A percentile compares a stretch with the other conserved stretches of the same genome.
Evolutionary conservation across 2,329 filamentous ascomycete genomes (phyloP).

Genomic region (Penicillium corylophilum): DNA sequence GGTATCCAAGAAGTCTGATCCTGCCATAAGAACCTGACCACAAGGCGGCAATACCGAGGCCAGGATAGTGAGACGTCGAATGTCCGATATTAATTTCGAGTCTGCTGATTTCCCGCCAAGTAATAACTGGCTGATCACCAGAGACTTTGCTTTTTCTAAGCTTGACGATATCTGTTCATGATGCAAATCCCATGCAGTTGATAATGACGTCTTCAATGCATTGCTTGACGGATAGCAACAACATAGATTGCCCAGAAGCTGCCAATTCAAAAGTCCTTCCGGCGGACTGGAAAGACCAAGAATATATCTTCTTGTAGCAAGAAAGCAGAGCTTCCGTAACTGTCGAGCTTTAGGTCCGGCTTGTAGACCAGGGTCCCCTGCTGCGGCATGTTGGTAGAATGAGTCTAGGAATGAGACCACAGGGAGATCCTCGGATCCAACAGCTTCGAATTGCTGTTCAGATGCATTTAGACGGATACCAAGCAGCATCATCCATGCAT

Average conservation of each 20-base stretch:
- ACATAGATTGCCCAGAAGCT: slow-evolving; percentile 67
- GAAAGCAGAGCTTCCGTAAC: slow-evolving; percentile 65
- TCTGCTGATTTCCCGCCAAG: slow-evolving; percentile 9
- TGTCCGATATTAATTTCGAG: slow-evolving; percentile 22
- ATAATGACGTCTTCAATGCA: slow-evolving; percentile 53
- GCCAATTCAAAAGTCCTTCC: slow-evolving; percentile 58
- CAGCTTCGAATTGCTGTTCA: slow-evolving; percentile 54
- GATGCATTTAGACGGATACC: slow-evolving; percentile 63
- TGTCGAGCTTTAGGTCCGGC: slow-evolving; percentile 41
- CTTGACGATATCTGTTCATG: slow-evolving; percentile 33
- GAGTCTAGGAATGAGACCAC: slow-evolving; percentile 64
- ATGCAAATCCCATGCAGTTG: slow-evolving; percentile 47
- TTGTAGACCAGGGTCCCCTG: slow-evolving; percentile 32
- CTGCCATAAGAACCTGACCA: slow-evolving; percentile 69
- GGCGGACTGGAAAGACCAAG: slow-evolving; percentile 47
- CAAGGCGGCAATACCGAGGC: slow-evolving; percentile 42
- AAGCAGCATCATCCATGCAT: slow-evolving; percentile 71
- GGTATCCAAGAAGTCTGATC: slow-evolving; percentile 83
- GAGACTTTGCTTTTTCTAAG: slow-evolving; percentile 38
- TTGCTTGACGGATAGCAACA: slow-evolving; percentile 66
- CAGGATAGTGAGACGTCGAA: slow-evolving; percentile 42
- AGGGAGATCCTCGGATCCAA: slow-evolving; percentile 57
- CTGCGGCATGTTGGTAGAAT: slow-evolving; percentile 58
- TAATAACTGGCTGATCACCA: slow-evolving; percentile 33
- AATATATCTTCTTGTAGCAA: slow-evolving; percentile 61